Evolutionary conservation across 345 rosid genomes (phyloP), one percentile per base, ranked within the genome.

Genomic region (Leavenworthia alabamica): DNA sequence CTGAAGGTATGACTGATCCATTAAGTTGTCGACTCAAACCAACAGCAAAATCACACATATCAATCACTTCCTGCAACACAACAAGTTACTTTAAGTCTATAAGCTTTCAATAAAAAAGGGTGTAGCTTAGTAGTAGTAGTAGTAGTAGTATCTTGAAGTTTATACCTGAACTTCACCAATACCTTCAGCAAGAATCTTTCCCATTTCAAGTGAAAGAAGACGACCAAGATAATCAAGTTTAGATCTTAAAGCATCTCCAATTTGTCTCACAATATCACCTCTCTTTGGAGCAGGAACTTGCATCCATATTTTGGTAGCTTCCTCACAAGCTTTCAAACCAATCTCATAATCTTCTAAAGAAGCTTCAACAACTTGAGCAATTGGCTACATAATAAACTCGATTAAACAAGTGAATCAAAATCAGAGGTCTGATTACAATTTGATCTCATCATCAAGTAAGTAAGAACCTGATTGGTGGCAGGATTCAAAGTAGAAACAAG

Each of bases 151-250:
- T n/a, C n/a, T n/a, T n/a, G n/a, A n/a, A n/a, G n/a, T n/a, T n/a
- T n/a, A n/a, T n/a, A 89, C 99, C 60, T 93, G 97, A 67, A 93
- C 97, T 82, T 93, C 99, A 26, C 97, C 99, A 6, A 93, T 80
- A 74, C 97, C 99, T 81, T 93, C 97, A 5, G 99, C 84, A 44
- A 89, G 85, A 49, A 87, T 87, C 75, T 93, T 93, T 44, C 99
- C 99, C 99, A 93, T 90, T 81, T 93, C 99, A 49, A 89, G 87
- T 7, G 99, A 89, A 28, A 93, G 83, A 66, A 93, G 92, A 15
- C 79, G 87, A 14, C 99, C 96, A 23, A 93, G 96, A 26, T 76
- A 84, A 52, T 80, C 79, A 40, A 93, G 90, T 60, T 93, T 93
- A 17, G 67, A 77, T 75, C 97, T 79, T 43, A 93, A 54, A 3